These are phyloP conservation scores for Phallus indusiatus DNA, from an alignment of 768 basidiomycete genomes.

Conservation along the genomic window DNA sequence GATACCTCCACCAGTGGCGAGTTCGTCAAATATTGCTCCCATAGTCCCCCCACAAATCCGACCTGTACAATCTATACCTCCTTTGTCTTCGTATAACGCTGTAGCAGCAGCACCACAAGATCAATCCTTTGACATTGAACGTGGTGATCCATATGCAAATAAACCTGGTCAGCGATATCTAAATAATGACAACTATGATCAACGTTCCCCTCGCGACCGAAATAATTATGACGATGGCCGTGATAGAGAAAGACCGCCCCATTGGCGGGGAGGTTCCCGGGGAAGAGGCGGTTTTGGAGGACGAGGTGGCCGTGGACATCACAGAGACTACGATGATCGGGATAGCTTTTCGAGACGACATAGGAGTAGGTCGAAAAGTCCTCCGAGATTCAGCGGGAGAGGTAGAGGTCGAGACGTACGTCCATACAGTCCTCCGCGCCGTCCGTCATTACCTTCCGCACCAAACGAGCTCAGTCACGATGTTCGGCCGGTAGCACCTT, in stretches of 20 bases:
- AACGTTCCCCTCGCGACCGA: slow-evolving; percentile 19
- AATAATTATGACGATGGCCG: slow-evolving; percentile 4
- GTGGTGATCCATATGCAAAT: slow-evolving; percentile 33
- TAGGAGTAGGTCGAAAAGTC: slow-evolving; percentile 69
- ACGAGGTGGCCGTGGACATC: slow-evolving; percentile 42
- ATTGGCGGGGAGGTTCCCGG: slow-evolving; percentile 36
- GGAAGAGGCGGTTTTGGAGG: slow-evolving; percentile 43
- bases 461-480: slow-evolving; percentile 19
- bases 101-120: slow-evolving; percentile 20
- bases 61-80: slow-evolving; percentile 12
- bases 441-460: slow-evolving; percentile 26
- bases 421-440: slow-evolving; percentile 52
- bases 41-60: slow-evolving; percentile 17
- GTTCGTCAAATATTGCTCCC: background rate
- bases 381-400: slow-evolving; percentile 35
- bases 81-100: slow-evolving; percentile 3
- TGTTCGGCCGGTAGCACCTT: slow-evolving; percentile 18
- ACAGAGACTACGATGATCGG: slow-evolving; percentile 49
- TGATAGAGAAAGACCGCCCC: slow-evolving; percentile 19
- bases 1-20: background rate
- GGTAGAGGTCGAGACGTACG: slow-evolving; percentile 38
- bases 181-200: slow-evolving; percentile 29
- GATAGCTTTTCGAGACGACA: slow-evolving; percentile 37
- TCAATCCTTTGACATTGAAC: slow-evolving; percentile 7
- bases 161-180: slow-evolving; percentile 33